Evolutionary conservation across 176 grass and related monocot species (phyloP).

Genomic region (Hsuehochloa calcarea): DNA sequence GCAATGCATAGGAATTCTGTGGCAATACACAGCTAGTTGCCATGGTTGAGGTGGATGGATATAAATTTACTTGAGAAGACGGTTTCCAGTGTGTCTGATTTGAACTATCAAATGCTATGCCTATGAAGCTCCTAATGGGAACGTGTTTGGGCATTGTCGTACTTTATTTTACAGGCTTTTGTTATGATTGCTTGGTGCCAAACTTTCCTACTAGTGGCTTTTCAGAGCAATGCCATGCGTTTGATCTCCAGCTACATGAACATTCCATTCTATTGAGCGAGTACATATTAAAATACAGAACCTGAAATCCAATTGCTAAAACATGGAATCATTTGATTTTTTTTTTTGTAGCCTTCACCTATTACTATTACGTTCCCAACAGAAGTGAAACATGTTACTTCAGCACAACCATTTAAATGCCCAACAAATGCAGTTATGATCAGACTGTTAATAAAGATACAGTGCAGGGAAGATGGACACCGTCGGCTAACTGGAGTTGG

Average conservation of each 20-base stretch:
- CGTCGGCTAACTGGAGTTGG: conserved; percentile 64
- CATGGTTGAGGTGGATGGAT: background rate
- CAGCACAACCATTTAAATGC: background rate
- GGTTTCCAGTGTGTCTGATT: background rate
- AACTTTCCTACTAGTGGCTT: background rate
- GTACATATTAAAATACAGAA: background rate
- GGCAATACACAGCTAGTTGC: background rate
- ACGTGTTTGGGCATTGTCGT: background rate
- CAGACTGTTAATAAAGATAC: background rate
- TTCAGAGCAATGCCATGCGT: background rate
- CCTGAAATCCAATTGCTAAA: background rate
- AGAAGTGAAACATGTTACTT: background rate
- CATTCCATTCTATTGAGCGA: background rate
- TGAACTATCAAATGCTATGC: background rate
- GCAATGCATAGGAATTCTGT: background rate
- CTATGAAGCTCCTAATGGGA: background rate
- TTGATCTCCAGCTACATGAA: background rate
- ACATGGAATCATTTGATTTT: background rate
- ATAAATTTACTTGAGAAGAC: background rate
- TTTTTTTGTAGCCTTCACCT: background rate
- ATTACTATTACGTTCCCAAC: background rate
- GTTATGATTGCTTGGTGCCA: background rate
- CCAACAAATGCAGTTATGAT: background rate
- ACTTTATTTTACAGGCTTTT: background rate
- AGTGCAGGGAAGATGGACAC: conserved; percentile 88